A percentile compares a stretch with the other conserved stretches of the same genome.
Evolutionary conservation across 75 land plant genomes (phyloP).

Genomic region (Chamaecyparis obtusa): DNA sequence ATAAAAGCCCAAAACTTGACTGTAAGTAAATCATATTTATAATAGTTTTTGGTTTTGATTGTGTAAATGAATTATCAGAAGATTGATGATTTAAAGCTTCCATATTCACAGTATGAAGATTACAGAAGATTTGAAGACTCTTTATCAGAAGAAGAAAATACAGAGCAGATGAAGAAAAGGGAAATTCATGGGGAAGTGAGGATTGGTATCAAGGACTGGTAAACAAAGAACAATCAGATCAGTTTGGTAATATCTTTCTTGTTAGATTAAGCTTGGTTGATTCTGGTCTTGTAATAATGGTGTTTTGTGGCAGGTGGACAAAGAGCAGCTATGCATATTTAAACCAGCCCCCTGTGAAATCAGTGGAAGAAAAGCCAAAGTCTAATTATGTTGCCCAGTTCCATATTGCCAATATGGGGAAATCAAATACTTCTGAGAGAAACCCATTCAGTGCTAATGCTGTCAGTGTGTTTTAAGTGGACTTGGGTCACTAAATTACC

Average conservation of each 20-base stretch:
- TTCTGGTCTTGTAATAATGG: neutral
- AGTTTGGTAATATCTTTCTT: neutral
- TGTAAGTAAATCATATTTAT: slow-evolving; percentile 14
- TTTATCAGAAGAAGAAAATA: slow-evolving; percentile 19
- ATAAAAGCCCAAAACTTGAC: slow-evolving; percentile 27
- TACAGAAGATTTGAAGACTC: slow-evolving; percentile 36
- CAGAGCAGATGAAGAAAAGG: neutral
- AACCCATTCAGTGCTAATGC: neutral
- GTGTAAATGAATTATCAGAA: no score
- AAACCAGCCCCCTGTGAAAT: slow-evolving; percentile 2
- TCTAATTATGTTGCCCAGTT: neutral
- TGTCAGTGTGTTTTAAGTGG: neutral
- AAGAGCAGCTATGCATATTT: slow-evolving; percentile 12
- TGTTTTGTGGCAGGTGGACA: slow-evolving; percentile 5
- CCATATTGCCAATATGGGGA: neutral
- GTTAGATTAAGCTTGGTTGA: neutral
- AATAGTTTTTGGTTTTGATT: no score
- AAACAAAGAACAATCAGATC: neutral
- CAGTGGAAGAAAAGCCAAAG: slow-evolving; percentile 7
- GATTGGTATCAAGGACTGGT: slow-evolving; percentile 64
- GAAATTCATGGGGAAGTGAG: slow-evolving; percentile 6
- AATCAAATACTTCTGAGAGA: neutral
- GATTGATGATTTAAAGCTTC: no score
- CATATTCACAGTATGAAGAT: slow-evolving; percentile 36
- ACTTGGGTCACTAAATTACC: neutral